Base-by-base conservation (phyloP, 2,329 filamentous ascomycete species). In the Trichoderma sp. region DNA sequence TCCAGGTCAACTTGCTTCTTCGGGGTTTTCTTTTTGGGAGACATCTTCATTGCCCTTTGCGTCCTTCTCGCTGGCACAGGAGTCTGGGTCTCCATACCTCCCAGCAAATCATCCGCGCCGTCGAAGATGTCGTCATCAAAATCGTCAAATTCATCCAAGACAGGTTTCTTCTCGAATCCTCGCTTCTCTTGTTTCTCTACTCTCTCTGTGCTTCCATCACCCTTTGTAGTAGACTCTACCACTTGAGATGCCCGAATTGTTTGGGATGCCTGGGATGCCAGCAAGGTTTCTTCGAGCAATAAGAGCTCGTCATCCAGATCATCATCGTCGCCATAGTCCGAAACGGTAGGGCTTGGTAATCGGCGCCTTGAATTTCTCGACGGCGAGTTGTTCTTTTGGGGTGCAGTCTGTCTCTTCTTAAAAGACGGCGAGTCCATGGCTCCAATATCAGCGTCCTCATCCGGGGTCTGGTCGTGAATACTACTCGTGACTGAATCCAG, bases 401-500 rank as follows among this genome's bases (percentile, higher is more conserved):
- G 75, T 27, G 74, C 76, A 72, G 79, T 75, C 63, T 78, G 80
- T 33, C 83, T 85, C 79, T 86, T 88, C 71, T 82, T 84, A 3
- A 85, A 84, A 24, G 87, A 89, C 2, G 88, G 86, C 1, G 87
- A 88, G 64, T 84, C 83, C 41, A 79, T 74, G 2, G 14, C 27
- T 3, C 33, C 27, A n/a, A 9, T 18, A 82, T 80, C n/a, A 75
- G 81, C 6, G 78, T 78, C 72, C 7, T 83, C 81, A 1, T 80
- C 80, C 6, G 82, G 81, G 56, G 83, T 84, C 3, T 84, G 84
- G 60, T 85, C 86, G 71, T 86, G 86, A 63, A 90, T 86, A 78
- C 88, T 89, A 75, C 85, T 86, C 68, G 86, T 87, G 69, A 95
- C 92, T 68, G 90, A 92, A 79, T 94, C 89, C 24, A 95, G 85